Conservation (phyloP, 805 yeast species). For the Candida nanaspora region DNA sequence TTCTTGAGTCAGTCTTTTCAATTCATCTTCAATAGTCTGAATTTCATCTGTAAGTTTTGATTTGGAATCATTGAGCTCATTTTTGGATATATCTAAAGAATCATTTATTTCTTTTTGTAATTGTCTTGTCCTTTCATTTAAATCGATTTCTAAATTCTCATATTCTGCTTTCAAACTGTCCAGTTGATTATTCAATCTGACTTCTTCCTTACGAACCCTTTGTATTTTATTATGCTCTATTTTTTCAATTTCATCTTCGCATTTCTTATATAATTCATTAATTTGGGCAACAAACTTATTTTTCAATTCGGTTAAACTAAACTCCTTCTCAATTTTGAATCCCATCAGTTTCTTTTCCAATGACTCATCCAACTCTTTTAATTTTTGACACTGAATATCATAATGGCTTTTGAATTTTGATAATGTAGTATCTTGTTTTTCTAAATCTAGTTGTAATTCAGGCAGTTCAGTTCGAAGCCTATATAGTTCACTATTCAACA, state of each 20-base stretch:
- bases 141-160: background rate
- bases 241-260: slow-evolving; percentile 25
- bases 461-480: slow-evolving; percentile 18
- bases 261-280: slow-evolving; percentile 10
- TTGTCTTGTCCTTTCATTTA: background rate
- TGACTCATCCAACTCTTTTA: slow-evolving; percentile 17
- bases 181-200: slow-evolving; percentile 8
- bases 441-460: slow-evolving; percentile 19
- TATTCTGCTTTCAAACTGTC: background rate
- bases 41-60: background rate
- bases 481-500: slow-evolving; percentile 18
- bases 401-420: slow-evolving; percentile 11
- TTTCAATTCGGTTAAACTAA: slow-evolving; percentile 25
- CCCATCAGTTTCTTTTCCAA: slow-evolving; percentile 20
- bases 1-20: background rate
- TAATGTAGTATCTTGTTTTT: slow-evolving; percentile 21
- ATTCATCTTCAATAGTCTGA: background rate
- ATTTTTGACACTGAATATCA: slow-evolving; percentile 3
- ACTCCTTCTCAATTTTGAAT: slow-evolving; percentile 28
- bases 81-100: background rate
- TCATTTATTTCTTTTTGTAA: background rate
- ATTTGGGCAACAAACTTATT: slow-evolving; percentile 23
- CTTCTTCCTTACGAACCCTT: slow-evolving; percentile 13
- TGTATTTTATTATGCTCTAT: slow-evolving; percentile 15
- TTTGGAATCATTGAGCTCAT: background rate